Percentiles rank a stretch among this genome's conserved stretches.
Evolutionary conservation across 2,329 filamentous ascomycete species (phyloP).

Genomic region (Hymenoscyphus occultus): DNA sequence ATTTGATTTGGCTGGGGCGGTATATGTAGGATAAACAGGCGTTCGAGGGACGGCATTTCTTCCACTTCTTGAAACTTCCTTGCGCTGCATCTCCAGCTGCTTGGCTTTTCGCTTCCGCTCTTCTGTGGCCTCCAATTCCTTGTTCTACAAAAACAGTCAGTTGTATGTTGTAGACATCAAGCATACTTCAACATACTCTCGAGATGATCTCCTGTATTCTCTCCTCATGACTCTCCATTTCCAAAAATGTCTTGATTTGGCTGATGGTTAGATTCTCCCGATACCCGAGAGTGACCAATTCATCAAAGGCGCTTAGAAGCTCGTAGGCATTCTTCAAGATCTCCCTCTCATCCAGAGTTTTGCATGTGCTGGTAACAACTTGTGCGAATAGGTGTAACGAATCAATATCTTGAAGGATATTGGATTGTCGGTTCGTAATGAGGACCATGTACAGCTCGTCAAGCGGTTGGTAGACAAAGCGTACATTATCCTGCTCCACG

Average conservation of each 20-base stretch:
- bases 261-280: conserved; percentile 92
- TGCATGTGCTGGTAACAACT: conserved; percentile 95
- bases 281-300: conserved; percentile 93
- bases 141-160: conserved; percentile 63
- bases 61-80: conserved; percentile 81
- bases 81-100: conserved; percentile 97
- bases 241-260: conserved; percentile 98
- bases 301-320: conserved; percentile 92
- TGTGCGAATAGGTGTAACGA: conserved; percentile 97
- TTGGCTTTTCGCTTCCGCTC: conserved; percentile 98
- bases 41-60: conserved; percentile 67
- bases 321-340: conserved; percentile 95
- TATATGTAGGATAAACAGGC: conserved; percentile 86
- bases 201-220: conserved; percentile 98
- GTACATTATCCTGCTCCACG: conserved; percentile 98
- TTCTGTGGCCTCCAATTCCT: conserved; percentile 95
- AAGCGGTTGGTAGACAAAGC: conserved; percentile 97
- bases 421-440: conserved; percentile 98
- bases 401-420: conserved; percentile 98
- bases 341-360: conserved; percentile 91
- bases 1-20: conserved; percentile 69
- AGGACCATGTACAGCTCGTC: conserved; percentile 99
- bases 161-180: background rate
- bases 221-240: conserved; percentile 99
- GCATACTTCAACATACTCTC: conserved; percentile 52